These are phyloP conservation scores for Cucurbitaria berberidis DNA, from an alignment of 2,329 filamentous ascomycete species.

Conservation along the genomic window DNA sequence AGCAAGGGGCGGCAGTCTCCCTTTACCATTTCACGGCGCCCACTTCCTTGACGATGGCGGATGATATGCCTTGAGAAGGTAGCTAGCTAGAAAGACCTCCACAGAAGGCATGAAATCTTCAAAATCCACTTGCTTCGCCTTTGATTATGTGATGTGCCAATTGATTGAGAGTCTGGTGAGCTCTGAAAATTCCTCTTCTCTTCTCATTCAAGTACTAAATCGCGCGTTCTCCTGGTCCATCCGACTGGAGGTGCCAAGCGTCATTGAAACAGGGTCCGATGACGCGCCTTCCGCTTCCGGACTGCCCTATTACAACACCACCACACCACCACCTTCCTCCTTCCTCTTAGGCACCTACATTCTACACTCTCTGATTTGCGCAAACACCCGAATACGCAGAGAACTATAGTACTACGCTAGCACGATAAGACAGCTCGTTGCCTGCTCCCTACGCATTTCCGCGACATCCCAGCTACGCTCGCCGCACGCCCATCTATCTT, in stretches of 20 bases:
- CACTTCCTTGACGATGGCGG: neutral
- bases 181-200: too few species aligned
- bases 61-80: neutral
- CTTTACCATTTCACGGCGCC: neutral
- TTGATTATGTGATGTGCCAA: neutral
- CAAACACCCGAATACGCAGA: neutral
- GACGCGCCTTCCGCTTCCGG: constrained; percentile 19
- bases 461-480: neutral
- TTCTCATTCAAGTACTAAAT: neutral
- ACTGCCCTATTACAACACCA: neutral
- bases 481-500: neutral
- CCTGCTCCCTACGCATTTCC: neutral
- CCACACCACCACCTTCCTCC: constrained; percentile 1
- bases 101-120: constrained; percentile 1
- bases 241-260: neutral
- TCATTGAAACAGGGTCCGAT: constrained; percentile 3
- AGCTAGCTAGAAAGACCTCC: constrained; percentile 6
- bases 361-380: constrained; percentile 3
- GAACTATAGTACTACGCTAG: neutral
- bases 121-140: neutral
- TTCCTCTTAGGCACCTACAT: constrained; percentile 9
- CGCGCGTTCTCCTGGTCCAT: neutral
- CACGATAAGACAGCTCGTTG: neutral
- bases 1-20: constrained; percentile 5
- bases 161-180: too few species aligned